phyloP scores from a whole-genome alignment of 1,284 basidiomycete genomes.

The Apiotrichum montevideense region DNA sequence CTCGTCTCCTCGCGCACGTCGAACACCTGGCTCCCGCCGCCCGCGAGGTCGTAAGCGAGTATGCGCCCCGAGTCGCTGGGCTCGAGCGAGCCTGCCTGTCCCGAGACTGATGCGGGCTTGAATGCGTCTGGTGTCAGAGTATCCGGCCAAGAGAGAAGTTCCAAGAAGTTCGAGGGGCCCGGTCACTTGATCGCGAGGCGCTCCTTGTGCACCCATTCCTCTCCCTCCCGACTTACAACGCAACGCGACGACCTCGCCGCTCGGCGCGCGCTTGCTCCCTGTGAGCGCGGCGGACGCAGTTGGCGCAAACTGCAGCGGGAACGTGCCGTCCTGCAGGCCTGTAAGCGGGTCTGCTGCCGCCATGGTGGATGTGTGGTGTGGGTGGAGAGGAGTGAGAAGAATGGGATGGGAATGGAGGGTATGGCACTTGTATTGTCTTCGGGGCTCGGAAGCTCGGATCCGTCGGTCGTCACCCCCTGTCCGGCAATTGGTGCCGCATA shows the following conservation, averaged over 20 bases:
- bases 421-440: too few relatives aligned
- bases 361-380: slow-evolving; percentile 7
- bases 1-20: slow-evolving; percentile 32
- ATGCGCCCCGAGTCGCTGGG: slow-evolving; percentile 1
- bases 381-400: neutral
- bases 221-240: slow-evolving; percentile 7
- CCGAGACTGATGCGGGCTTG: slow-evolving; percentile 37
- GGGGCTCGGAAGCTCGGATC: too few relatives aligned
- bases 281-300: slow-evolving; percentile 6
- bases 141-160: too few relatives aligned
- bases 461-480: too few relatives aligned
- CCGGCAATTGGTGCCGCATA: too few relatives aligned
- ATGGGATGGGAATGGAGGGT: too few relatives aligned
- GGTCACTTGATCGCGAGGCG: too few relatives aligned
- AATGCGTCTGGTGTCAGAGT: slow-evolving; percentile 27
- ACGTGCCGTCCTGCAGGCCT: slow-evolving; percentile 15
- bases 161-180: too few relatives aligned
- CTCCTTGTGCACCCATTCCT: too few relatives aligned
- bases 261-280: neutral
- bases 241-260: slow-evolving; percentile 14
- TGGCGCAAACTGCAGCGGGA: slow-evolving; percentile 11
- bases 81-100: slow-evolving; percentile 23
- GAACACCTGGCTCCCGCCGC: slow-evolving; percentile 32
- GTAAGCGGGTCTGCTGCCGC: slow-evolving; percentile 15
- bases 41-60: slow-evolving; percentile 7